phyloP scores from a whole-genome alignment of 2,329 filamentous ascomycete genomes.

The Aspergillus sp. region DNA sequence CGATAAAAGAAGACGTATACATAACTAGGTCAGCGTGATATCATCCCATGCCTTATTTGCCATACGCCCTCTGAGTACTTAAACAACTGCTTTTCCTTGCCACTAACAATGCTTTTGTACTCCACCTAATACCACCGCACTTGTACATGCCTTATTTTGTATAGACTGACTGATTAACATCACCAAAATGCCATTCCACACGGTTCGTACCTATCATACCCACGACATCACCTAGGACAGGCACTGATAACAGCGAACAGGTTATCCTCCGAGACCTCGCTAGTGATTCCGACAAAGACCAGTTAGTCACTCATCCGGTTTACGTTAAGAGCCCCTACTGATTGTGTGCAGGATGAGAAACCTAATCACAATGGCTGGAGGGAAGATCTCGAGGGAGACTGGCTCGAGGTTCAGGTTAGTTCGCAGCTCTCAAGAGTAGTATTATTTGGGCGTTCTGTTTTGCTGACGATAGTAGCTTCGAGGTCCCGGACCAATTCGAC shows the following conservation, averaged over 20 bases:
- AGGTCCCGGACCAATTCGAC: conserved; percentile 9
- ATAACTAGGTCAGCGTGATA: neutral
- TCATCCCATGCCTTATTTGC: neutral
- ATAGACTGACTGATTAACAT: neutral
- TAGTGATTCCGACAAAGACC: conserved; percentile 10
- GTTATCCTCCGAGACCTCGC: conserved; percentile 5
- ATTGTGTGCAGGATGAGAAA: conserved; percentile 5
- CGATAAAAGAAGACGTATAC: neutral
- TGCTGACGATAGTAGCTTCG: conserved; percentile 1
- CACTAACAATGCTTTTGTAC: neutral
- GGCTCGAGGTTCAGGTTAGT: conserved; percentile 8
- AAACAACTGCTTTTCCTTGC: neutral
- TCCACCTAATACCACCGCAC: neutral
- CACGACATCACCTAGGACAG: too few relatives aligned
- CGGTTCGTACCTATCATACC: neutral
- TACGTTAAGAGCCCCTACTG: neutral
- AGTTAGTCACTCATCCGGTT: conserved; percentile 1
- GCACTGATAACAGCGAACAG: conserved; percentile 1
- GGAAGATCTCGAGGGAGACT: conserved; percentile 5
- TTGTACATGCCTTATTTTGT: neutral
- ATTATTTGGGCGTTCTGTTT: neutral
- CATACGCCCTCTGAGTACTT: neutral
- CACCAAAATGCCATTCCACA: neutral
- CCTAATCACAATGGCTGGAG: conserved; percentile 10
- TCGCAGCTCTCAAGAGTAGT: too few relatives aligned